phyloP scores from a whole-genome alignment of 306 rosid genomes.

The Chamaecrista fasciculata region DNA sequence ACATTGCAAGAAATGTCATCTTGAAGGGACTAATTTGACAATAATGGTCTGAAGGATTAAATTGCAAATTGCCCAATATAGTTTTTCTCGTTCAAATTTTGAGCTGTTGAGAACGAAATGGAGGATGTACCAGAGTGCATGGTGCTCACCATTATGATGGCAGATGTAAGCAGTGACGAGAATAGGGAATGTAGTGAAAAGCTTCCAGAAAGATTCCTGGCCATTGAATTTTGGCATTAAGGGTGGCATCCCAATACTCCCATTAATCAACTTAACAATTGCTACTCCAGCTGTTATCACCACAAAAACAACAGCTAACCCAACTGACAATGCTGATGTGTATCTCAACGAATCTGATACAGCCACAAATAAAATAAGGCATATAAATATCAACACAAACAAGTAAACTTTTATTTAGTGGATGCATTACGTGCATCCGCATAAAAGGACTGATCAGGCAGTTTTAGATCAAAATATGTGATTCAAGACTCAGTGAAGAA shows the following conservation, averaged over 20 bases:
- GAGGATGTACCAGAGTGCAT: not conserved
- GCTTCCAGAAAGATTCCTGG: conserved; percentile 65
- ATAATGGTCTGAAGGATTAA: too few relatives aligned
- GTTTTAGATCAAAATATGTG: not conserved
- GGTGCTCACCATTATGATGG: conserved; percentile 57
- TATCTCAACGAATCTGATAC: conserved; percentile 60
- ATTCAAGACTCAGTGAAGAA: not conserved
- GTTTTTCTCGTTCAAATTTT: not conserved
- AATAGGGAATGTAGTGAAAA: conserved; percentile 59
- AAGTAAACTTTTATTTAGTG: not conserved
- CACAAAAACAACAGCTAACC: conserved; percentile 59
- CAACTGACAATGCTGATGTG: conserved; percentile 69
- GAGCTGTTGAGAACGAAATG: not conserved
- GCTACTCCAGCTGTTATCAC: conserved; percentile 58
- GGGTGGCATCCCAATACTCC: conserved; percentile 54
- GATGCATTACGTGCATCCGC: not conserved
- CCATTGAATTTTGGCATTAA: conserved; percentile 48
- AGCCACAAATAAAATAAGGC: not conserved
- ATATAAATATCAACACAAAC: conserved; percentile 6
- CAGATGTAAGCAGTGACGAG: conserved; percentile 71
- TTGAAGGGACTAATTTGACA: too few relatives aligned
- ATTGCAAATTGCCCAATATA: too few relatives aligned
- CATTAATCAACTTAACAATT: conserved; percentile 43
- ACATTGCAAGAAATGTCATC: too few relatives aligned
- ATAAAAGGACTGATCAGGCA: not conserved